A percentile compares a stretch with the other conserved stretches of the same genome.
Conservation (phyloP, 176 grass and related monocot genomes). For the Triticum turgidum region DNA sequence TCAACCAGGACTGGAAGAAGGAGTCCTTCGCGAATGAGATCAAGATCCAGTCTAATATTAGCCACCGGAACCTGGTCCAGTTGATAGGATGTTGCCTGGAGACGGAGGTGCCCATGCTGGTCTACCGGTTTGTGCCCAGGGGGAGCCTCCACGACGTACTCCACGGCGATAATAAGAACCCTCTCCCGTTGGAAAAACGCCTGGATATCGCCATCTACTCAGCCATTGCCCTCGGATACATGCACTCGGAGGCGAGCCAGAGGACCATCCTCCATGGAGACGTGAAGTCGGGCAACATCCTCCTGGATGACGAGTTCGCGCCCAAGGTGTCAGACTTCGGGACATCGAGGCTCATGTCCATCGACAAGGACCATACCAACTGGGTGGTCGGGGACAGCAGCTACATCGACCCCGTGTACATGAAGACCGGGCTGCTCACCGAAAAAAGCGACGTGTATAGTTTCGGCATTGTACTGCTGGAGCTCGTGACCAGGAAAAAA, state of each 20-base stretch:
- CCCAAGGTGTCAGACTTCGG: background rate
- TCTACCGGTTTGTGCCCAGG: background rate
- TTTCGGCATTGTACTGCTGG: background rate
- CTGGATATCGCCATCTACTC: background rate
- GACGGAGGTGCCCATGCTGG: background rate
- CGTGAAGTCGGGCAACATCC: background rate
- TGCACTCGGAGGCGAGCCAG: background rate
- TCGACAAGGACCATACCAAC: background rate
- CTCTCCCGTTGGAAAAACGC: background rate
- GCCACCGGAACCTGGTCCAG: background rate
- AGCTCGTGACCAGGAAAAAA: background rate
- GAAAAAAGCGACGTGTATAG: constrained; percentile 4
- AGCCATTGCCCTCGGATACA: background rate
- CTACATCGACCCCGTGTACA: constrained; percentile 27
- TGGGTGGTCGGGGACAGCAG: background rate
- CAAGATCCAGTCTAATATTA: background rate
- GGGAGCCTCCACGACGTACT: background rate
- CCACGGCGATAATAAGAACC: background rate
- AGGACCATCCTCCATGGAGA: background rate
- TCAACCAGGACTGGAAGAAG: background rate
- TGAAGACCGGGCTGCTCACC: background rate
- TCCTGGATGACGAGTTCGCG: background rate
- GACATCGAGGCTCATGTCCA: background rate
- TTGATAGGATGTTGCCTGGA: background rate
- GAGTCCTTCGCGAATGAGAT: background rate